phyloP scores from a whole-genome alignment of 441 rosid species.

The Adansonia madagascariensis region DNA sequence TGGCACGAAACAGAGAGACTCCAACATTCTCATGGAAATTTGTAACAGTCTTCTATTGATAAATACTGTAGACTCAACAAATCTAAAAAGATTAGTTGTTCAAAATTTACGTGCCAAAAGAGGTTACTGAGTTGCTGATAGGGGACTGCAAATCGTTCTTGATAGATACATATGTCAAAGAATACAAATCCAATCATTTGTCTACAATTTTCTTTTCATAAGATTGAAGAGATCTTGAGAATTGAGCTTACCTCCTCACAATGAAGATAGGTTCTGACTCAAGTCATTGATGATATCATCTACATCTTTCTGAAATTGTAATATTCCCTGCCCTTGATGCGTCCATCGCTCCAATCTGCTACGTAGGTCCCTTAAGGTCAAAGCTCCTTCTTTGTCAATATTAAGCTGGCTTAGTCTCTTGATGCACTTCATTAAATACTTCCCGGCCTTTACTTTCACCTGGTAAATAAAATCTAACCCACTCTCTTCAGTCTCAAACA shows the following conservation, averaged over 20 bases:
- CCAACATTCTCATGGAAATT: background rate
- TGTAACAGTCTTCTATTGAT: background rate
- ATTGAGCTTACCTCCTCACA: constrained; percentile 6
- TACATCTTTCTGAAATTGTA: constrained; percentile 43
- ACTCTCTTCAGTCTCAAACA: constrained; percentile 55
- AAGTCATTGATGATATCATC: constrained; percentile 47
- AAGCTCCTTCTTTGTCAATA: constrained; percentile 40
- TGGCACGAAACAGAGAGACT: background rate
- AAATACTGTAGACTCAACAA: background rate
- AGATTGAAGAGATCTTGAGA: background rate
- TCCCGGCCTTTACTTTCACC: constrained; percentile 57
- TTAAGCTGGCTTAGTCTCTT: constrained; percentile 48
- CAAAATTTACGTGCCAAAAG: background rate
- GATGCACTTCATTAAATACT: constrained; percentile 66
- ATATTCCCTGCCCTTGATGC: constrained; percentile 51
- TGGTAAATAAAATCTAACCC: constrained; percentile 47
- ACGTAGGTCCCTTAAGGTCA: constrained; percentile 50
- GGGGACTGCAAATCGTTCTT: background rate
- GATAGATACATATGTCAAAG: background rate
- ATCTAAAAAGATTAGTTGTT: background rate
- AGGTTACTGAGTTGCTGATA: background rate
- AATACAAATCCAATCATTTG: background rate
- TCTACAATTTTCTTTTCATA: background rate
- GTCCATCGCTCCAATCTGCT: constrained; percentile 62
- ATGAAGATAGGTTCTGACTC: constrained; percentile 32